Base-by-base conservation (phyloP, 1,284 basidiomycete genomes). In the Rhodotorula sp. region DNA sequence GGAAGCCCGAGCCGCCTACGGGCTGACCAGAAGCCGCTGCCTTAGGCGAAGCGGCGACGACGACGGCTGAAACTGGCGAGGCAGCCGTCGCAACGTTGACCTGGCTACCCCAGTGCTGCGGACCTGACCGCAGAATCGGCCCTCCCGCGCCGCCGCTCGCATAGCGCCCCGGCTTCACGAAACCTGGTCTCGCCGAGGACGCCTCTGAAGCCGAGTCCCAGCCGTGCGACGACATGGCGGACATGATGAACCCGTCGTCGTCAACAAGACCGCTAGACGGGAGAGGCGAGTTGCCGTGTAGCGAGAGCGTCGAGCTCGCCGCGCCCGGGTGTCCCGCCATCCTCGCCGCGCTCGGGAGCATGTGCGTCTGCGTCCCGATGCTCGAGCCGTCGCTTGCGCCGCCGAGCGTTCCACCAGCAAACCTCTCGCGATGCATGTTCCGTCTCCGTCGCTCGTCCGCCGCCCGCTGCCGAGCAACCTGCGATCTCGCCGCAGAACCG, bases 211-310 rank as follows among this genome's bases (percentile, higher is more conserved):
- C 80, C 71, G 52, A 79, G 76, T 59, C 89, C 79, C n/a, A 83
- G 78, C 58, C 80, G 24, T 59, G 64, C 8, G 46, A 44, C 20
- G 64, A 66, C 74, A 80, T 87, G 85, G 90, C 88, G 55, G 86
- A 87, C 89, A 92, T 92, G 76, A 92, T 92, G 74, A 84, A 89
- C 24, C 89, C 88, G 39, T 82, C 85, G 76, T 92, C 90, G 76
- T 91, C 89, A 74, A 61, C 51, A 27, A 62, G 59, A 5, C 64
- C 67, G 30, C 46, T 39, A n/a, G 61, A 68, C 17, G 67, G 64
- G 67, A 64, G 66, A 10, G 61, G 59, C 30, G 48, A 57, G 10
- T 32, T 36, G 10, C 52, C 59, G 24, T 55, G 36, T 2, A 66
- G 52, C 58, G 64, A 61, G 22, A 44, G n/a, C 19, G 53, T 30